A percentile compares a stretch with the other conserved stretches of the same genome.
phyloP scores from a whole-genome alignment of 331 rosid species.

The Acacia pycnantha region DNA sequence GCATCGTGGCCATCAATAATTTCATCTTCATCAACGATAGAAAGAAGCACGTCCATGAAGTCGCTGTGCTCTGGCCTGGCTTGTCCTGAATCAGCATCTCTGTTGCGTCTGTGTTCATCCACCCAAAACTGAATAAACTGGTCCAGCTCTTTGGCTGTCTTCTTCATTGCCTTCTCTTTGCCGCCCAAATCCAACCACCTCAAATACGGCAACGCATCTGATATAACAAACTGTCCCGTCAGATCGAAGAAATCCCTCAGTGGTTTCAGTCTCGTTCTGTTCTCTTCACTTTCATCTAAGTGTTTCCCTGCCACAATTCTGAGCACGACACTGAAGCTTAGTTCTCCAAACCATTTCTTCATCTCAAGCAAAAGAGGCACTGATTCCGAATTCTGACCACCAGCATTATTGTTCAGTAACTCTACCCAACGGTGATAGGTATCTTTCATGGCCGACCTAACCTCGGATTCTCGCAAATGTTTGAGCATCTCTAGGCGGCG shows the following conservation, averaged over 20 bases:
- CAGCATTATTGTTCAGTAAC: background rate
- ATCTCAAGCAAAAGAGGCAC: background rate
- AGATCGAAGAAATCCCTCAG: constrained; percentile 29
- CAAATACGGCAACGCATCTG: constrained; percentile 50
- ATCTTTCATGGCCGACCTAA: background rate
- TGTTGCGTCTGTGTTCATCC: background rate
- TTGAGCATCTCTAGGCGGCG: background rate
- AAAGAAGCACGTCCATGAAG: constrained; percentile 49
- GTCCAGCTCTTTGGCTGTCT: constrained; percentile 33
- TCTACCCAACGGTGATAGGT: background rate
- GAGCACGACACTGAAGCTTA: background rate
- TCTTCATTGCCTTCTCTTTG: constrained; percentile 48
- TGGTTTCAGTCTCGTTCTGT: constrained; percentile 21
- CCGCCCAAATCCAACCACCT: constrained; percentile 72
- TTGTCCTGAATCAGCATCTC: no score
- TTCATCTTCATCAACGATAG: constrained; percentile 1
- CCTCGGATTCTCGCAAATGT: background rate
- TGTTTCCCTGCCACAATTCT: constrained; percentile 23
- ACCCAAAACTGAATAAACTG: background rate
- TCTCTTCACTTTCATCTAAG: constrained; percentile 10
- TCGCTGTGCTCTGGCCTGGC: background rate
- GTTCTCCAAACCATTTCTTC: constrained; percentile 32
- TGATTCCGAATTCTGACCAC: background rate
- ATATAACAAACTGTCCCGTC: background rate
- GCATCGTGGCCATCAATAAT: constrained; percentile 22